Conservation (phyloP, 805 yeast genomes). For the Nakazawaea pomicola region DNA sequence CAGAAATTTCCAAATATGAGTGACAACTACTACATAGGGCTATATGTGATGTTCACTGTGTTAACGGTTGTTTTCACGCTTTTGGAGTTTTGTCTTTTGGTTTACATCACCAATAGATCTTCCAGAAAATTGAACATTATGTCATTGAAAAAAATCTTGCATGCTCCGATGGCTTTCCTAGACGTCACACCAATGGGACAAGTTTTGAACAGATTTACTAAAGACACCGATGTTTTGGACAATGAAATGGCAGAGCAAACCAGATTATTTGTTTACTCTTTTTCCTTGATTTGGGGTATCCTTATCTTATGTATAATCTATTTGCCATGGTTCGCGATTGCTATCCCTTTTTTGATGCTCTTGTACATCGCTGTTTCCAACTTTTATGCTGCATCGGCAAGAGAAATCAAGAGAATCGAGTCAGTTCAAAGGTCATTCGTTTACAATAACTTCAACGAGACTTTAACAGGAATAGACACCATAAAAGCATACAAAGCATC, state of each 20-base stretch:
- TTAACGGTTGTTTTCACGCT: slow-evolving; percentile 39
- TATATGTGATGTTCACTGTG: slow-evolving; percentile 58
- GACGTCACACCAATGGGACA: slow-evolving; percentile 89
- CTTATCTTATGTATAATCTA: slow-evolving; percentile 39
- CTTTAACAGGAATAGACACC: slow-evolving; percentile 41
- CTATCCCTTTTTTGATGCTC: slow-evolving; percentile 45
- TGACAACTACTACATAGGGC: slow-evolving; percentile 62
- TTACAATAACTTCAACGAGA: slow-evolving; percentile 44
- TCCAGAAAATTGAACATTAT: slow-evolving; percentile 51
- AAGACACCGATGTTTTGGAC: slow-evolving; percentile 80
- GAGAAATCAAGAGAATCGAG: slow-evolving; percentile 45
- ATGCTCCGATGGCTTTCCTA: slow-evolving; percentile 77
- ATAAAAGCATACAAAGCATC: slow-evolving; percentile 38
- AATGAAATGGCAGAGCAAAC: slow-evolving; percentile 73
- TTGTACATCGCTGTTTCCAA: slow-evolving; percentile 33
- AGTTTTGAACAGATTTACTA: slow-evolving; percentile 78
- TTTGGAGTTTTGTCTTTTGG: slow-evolving; percentile 40
- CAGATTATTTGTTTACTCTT: slow-evolving; percentile 52
- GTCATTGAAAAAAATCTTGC: slow-evolving; percentile 58
- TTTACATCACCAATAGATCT: slow-evolving; percentile 47
- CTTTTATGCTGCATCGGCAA: slow-evolving; percentile 42
- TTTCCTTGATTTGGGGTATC: slow-evolving; percentile 30
- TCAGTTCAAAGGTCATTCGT: slow-evolving; percentile 43
- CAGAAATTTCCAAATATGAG: slow-evolving; percentile 39
- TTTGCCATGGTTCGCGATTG: slow-evolving; percentile 51